These are phyloP conservation scores for Ammopiptanthus mongolicus DNA, from an alignment of 306 rosid species.

Conservation along the genomic window DNA sequence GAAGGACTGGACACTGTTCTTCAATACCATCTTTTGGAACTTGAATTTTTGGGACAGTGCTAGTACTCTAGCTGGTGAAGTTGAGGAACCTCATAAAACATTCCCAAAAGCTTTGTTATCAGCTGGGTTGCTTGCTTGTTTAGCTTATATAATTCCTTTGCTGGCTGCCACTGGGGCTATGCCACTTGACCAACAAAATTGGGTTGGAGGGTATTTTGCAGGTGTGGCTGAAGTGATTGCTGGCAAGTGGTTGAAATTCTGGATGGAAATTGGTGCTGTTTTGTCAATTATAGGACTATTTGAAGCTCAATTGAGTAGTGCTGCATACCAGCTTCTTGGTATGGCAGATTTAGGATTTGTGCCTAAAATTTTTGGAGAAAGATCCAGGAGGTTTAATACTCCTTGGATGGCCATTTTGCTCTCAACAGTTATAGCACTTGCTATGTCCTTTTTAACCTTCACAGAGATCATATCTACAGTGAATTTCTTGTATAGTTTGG, in stretches of 20 bases:
- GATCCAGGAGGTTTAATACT: slow-evolving; percentile 63
- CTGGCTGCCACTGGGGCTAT: slow-evolving; percentile 46
- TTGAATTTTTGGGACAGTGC: slow-evolving; percentile 72
- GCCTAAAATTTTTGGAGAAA: slow-evolving; percentile 44
- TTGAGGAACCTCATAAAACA: slow-evolving; percentile 44
- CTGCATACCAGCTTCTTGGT: slow-evolving; percentile 71
- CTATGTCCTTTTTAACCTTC: slow-evolving; percentile 40
- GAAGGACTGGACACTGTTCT: slow-evolving; percentile 48
- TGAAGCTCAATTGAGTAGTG: slow-evolving; percentile 76
- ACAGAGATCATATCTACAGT: slow-evolving; percentile 59
- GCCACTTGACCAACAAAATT: slow-evolving; percentile 30
- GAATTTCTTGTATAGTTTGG: slow-evolving; percentile 80
- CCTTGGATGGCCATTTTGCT: slow-evolving; percentile 80
- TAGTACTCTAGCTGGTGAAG: slow-evolving; percentile 61
- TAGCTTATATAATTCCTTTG: slow-evolving; percentile 44
- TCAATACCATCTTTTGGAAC: slow-evolving; percentile 65
- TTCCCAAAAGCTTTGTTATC: slow-evolving; percentile 53
- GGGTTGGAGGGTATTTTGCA: slow-evolving; percentile 54
- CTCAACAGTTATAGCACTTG: slow-evolving; percentile 47
- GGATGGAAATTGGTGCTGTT: slow-evolving; percentile 74
- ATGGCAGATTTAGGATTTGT: slow-evolving; percentile 72
- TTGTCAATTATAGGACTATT: slow-evolving; percentile 57
- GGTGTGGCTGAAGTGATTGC: slow-evolving; percentile 50
- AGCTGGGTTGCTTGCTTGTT: slow-evolving; percentile 49
- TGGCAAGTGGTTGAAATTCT: slow-evolving; percentile 70